Evolutionary conservation across 768 basidiomycete species (phyloP), one percentile per base, ranked within the genome.

Genomic region (Mycena olivaceomarginata): DNA sequence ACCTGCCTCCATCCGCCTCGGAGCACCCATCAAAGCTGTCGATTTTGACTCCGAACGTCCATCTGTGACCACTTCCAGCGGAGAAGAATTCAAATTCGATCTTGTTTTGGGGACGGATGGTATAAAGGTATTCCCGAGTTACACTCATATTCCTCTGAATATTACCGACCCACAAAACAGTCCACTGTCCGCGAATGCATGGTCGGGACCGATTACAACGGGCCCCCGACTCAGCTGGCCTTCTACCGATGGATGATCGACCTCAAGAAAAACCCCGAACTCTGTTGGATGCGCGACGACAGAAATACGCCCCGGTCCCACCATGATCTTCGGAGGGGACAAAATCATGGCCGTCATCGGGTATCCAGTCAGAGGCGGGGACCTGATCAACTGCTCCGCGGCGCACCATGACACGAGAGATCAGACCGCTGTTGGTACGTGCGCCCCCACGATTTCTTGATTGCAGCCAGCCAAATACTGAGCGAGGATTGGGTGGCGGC

Each of bases 171-270:
- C 11, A 18, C 11, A 16, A 20, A 64, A 63, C 37, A 71, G 63
- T 72, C 70, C 45, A 59, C 69, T 62, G 62, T 71, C 48, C 70
- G 69, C 22, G 57, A 51, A 56, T 72, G 60, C 70, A 71, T 70
- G 69, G 22, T 76, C 70, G 69, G 70, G 43, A n/a, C 48, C 18
- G 51, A 65, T 57, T 67, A 71, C 60, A 48, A 72, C 60, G 70
- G 70, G 2, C 75, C 75, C 45, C 9, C 75, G 5, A 22, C n/a
- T 41, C 64, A 5, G 13, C 40, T 76, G 60, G 70, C 69, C 1
- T 70, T 66, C 22, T 76, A 76, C 62, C 75, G 75, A 2, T 76
- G 75, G 70, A 71, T 76, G 63, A 20, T 76, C 7, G 75, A 76
- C 46, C 60, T 71, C 69, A 43, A 48, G 16, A 59, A 76, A 18